These are phyloP conservation scores for Phytophthora capsici DNA, from an alignment of 352 stramenopile genomes.

Conservation along the genomic window DNA sequence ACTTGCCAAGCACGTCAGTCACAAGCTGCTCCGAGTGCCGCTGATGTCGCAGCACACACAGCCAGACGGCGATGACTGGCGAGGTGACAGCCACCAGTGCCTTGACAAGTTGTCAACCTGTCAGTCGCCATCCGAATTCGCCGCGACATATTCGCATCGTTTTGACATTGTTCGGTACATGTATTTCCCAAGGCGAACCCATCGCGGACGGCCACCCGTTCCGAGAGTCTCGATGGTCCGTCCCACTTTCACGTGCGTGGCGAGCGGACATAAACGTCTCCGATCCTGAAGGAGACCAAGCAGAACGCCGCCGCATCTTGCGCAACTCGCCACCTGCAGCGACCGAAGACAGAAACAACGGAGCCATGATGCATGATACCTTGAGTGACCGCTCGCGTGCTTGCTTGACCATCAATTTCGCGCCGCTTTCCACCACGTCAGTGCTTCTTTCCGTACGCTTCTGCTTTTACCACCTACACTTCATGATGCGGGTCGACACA, in stretches of 20 bases:
- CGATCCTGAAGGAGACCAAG: conserved; percentile 31
- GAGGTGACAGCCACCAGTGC: conserved; percentile 7
- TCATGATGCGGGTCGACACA: conserved; percentile 6
- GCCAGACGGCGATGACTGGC: not conserved
- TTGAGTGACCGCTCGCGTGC: conserved; percentile 12
- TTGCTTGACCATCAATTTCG: conserved; percentile 15
- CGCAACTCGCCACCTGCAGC: conserved; percentile 2
- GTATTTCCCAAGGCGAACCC: conserved; percentile 14
- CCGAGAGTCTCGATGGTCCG: not conserved
- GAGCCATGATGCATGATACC: conserved; percentile 16
- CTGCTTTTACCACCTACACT: conserved; percentile 27
- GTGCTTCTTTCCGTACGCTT: conserved; percentile 9
- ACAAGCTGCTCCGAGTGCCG: conserved; percentile 1
- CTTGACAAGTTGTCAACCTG: conserved; percentile 12
- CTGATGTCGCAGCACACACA: not conserved
- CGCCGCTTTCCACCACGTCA: conserved; percentile 26
- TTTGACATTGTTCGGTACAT: conserved; percentile 4
- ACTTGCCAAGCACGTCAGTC: conserved; percentile 23
- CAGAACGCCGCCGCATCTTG: conserved; percentile 23
- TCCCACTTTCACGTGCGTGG: conserved; percentile 28
- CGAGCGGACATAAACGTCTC: conserved; percentile 21
- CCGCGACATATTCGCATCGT: conserved; percentile 2
- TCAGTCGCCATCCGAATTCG: conserved; percentile 2
- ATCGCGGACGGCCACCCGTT: conserved; percentile 13
- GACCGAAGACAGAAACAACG: conserved; percentile 1